These are phyloP conservation scores for Cryptosporidium parvum DNA, from an alignment of 169 alveolate species.

Conservation along the genomic window DNA sequence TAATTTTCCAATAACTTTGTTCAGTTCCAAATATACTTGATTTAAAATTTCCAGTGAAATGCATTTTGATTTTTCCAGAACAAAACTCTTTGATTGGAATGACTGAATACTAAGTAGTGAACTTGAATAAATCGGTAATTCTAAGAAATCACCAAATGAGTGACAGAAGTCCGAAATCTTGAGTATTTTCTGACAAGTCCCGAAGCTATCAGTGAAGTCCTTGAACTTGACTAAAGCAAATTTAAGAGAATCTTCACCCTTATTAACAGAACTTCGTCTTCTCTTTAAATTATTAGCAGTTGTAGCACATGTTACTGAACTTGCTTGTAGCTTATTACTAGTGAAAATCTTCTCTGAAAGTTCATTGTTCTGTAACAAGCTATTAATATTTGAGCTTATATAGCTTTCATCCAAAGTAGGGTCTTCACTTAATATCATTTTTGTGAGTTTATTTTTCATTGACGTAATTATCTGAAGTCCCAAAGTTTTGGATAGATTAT, in stretches of 20 bases:
- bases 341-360: slow-evolving; percentile 25
- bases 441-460: slow-evolving; percentile 32
- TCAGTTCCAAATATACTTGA: slow-evolving; percentile 8
- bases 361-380: slow-evolving; percentile 13
- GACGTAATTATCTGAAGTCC: slow-evolving; percentile 33
- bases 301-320: not conserved
- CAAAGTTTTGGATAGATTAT: slow-evolving; percentile 30
- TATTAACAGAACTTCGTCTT: slow-evolving; percentile 26
- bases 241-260: slow-evolving; percentile 34
- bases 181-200: slow-evolving; percentile 8
- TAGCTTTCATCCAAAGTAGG: slow-evolving; percentile 43
- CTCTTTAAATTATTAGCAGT: not conserved
- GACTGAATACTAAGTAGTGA: slow-evolving; percentile 49
- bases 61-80: slow-evolving; percentile 16
- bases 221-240: slow-evolving; percentile 14
- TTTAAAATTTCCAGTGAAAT: slow-evolving; percentile 21
- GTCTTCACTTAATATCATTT: slow-evolving; percentile 48
- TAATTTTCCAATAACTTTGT: not conserved
- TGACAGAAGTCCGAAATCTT: slow-evolving; percentile 29
- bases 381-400: slow-evolving; percentile 39
- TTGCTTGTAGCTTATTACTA: not conserved
- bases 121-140: slow-evolving; percentile 31
- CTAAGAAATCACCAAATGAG: slow-evolving; percentile 32
- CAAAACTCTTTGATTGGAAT: slow-evolving; percentile 18
- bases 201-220: slow-evolving; percentile 29